Conservation (phyloP, 1,284 basidiomycete species). For the Malassezia caprae region DNA sequence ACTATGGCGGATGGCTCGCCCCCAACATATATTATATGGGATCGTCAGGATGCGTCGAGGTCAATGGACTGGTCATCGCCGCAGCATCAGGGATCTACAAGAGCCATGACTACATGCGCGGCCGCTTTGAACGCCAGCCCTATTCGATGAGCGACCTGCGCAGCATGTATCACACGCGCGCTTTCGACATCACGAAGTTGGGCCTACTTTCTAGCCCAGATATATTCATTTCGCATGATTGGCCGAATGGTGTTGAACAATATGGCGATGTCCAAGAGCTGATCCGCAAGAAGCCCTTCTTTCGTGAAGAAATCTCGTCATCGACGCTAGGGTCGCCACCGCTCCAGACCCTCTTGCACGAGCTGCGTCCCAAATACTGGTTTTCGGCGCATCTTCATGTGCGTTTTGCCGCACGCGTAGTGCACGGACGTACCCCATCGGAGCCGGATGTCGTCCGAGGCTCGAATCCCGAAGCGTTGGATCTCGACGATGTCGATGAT, state of each 20-base stretch:
- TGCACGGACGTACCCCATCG: constrained; percentile 3
- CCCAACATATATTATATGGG: constrained; percentile 96
- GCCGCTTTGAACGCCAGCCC: constrained; percentile 57
- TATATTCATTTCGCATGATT: constrained; percentile 89
- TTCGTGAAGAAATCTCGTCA: constrained; percentile 62
- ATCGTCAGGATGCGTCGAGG: constrained; percentile 74
- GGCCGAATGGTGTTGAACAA: constrained; percentile 78
- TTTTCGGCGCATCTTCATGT: constrained; percentile 90
- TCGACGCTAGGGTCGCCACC: constrained; percentile 77
- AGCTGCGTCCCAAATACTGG: constrained; percentile 79
- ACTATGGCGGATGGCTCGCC: constrained; percentile 58
- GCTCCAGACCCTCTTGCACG: constrained; percentile 64
- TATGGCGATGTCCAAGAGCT: constrained; percentile 64
- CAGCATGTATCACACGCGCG: constrained; percentile 81
- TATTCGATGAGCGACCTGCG: constrained; percentile 61
- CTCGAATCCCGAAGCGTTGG: constrained; percentile 28
- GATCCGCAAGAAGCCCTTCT: constrained; percentile 69
- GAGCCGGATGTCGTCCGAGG: not conserved
- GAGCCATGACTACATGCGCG: constrained; percentile 59
- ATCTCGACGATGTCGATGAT: constrained; percentile 19
- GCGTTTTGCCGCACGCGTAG: constrained; percentile 50
- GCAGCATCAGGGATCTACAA: constrained; percentile 93
- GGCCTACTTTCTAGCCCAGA: constrained; percentile 60
- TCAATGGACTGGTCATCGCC: constrained; percentile 68
- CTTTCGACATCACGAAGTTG: constrained; percentile 70